Percentiles rank a stretch among this genome's conserved stretches.
Evolutionary conservation across 2,329 filamentous ascomycete genomes (phyloP).

Genomic region (Calonectria pteridis): DNA sequence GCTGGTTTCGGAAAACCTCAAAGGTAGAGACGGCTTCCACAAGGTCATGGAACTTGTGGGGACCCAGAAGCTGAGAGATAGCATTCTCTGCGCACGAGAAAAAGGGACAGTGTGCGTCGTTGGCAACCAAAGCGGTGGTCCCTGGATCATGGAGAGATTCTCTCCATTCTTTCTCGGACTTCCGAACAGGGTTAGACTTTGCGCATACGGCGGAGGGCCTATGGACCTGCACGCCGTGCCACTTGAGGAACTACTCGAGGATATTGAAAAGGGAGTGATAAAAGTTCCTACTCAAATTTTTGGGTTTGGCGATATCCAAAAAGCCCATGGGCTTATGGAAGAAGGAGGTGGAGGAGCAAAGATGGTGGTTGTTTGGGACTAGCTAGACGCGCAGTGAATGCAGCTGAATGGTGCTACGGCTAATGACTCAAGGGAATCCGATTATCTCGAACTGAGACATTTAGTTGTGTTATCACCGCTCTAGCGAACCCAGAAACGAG

Average conservation of each 20-base stretch:
- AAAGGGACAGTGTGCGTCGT: slow-evolving; percentile 13
- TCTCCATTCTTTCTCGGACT: slow-evolving; percentile 15
- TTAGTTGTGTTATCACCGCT: not conserved
- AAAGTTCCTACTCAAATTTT: not conserved
- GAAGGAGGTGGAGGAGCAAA: slow-evolving; percentile 10
- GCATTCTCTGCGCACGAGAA: not conserved
- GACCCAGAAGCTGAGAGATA: not conserved
- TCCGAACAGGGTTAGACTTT: slow-evolving; percentile 14
- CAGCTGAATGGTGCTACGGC: too few relatives aligned
- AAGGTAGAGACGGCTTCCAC: not conserved
- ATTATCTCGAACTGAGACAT: not conserved
- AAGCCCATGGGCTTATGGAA: slow-evolving; percentile 8
- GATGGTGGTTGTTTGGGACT: slow-evolving; percentile 21
- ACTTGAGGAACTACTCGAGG: not conserved
- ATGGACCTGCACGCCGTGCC: not conserved
- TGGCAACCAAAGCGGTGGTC: slow-evolving; percentile 13
- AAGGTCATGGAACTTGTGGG: slow-evolving; percentile 21
- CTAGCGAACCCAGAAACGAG: not conserved
- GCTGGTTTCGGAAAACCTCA: not conserved
- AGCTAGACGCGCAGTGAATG: not conserved
- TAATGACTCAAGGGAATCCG: not conserved
- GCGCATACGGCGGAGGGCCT: slow-evolving; percentile 11
- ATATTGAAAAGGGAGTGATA: not conserved
- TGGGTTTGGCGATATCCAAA: not conserved
- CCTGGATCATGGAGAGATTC: slow-evolving; percentile 16